A percentile compares a stretch with the other conserved stretches of the same genome.
Conservation (phyloP, 768 basidiomycete species). For the Tricholoma flavovirens region DNA sequence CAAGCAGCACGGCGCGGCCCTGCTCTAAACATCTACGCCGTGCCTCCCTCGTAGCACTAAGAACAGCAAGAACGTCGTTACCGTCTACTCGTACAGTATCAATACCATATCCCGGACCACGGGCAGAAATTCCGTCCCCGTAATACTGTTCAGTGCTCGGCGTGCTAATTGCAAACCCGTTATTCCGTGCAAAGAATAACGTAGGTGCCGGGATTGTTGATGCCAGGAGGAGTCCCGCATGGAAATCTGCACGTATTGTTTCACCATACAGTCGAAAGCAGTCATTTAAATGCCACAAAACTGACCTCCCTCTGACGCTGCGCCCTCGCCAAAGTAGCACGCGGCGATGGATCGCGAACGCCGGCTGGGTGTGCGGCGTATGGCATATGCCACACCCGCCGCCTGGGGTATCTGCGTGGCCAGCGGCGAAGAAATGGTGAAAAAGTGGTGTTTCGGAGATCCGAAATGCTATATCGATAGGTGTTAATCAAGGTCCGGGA, state of each 20-base stretch:
- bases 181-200: conserved; percentile 72
- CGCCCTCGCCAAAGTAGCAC: conserved; percentile 92
- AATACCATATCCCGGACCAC: conserved; percentile 89
- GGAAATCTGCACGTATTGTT: conserved; percentile 60
- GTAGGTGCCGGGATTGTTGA: conserved; percentile 73
- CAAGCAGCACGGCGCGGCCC: conserved; percentile 76
- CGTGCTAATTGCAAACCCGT: conserved; percentile 94
- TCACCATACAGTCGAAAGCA: background rate
- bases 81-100: conserved; percentile 92
- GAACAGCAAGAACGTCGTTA: conserved; percentile 85
- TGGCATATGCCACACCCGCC: conserved; percentile 86
- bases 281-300: conserved; percentile 4
- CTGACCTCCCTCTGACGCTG: conserved; percentile 80
- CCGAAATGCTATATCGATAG: conserved; percentile 69
- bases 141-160: conserved; percentile 85
- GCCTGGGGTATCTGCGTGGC: conserved; percentile 95
- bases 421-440: conserved; percentile 90
- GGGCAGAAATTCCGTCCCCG: conserved; percentile 88
- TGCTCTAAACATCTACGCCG: conserved; percentile 67
- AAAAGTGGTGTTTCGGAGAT: conserved; percentile 78
- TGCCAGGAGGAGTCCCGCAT: conserved; percentile 80
- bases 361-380: conserved; percentile 69
- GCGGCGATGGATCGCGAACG: conserved; percentile 72
- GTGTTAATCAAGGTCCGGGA: conserved; percentile 9
- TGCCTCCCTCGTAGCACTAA: conserved; percentile 67